Evolutionary conservation across 2,329 filamentous ascomycete genomes (phyloP).

Genomic region (Botryosphaeria dothidea): DNA sequence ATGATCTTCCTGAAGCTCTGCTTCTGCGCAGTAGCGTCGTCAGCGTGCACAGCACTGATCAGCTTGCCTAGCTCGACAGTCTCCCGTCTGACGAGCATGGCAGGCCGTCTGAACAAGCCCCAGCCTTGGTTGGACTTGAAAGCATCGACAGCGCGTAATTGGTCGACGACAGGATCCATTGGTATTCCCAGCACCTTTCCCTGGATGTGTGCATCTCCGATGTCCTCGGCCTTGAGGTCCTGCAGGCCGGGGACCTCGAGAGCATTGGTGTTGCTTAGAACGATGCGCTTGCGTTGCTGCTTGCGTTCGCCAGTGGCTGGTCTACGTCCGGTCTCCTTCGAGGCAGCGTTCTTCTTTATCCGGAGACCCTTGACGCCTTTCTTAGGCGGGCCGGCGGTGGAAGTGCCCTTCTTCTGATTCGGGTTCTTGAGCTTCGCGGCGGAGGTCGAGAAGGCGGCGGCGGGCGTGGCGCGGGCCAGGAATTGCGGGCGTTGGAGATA

Average conservation of each 20-base stretch:
- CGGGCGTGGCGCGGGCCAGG: slow-evolving; percentile 15
- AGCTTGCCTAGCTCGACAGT: slow-evolving; percentile 67
- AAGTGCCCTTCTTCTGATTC: slow-evolving; percentile 29
- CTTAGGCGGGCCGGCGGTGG: slow-evolving; percentile 31
- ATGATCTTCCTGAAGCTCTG: slow-evolving; percentile 67
- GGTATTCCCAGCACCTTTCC: slow-evolving; percentile 72
- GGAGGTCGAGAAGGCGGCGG: slow-evolving; percentile 37
- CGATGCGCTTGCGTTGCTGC: slow-evolving; percentile 81
- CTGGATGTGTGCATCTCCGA: slow-evolving; percentile 44
- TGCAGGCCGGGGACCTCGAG: slow-evolving; percentile 70
- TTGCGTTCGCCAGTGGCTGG: slow-evolving; percentile 80
- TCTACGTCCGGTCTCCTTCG: slow-evolving; percentile 48
- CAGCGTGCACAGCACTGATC: slow-evolving; percentile 39
- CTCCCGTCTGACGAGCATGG: slow-evolving; percentile 75
- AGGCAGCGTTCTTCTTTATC: slow-evolving; percentile 36
- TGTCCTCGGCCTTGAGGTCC: slow-evolving; percentile 59
- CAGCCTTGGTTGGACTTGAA: slow-evolving; percentile 92
- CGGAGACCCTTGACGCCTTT: slow-evolving; percentile 41
- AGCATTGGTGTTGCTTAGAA: slow-evolving; percentile 93
- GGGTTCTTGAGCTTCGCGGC: slow-evolving; percentile 30
- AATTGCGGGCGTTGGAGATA: slow-evolving; percentile 18
- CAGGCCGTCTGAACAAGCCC: slow-evolving; percentile 80
- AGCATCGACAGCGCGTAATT: slow-evolving; percentile 78
- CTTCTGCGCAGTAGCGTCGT: slow-evolving; percentile 51
- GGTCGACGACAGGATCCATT: slow-evolving; percentile 66